These are phyloP conservation scores for Nannochloris sp. DNA, from an alignment of 139 green algal species.

Conservation along the genomic window DNA sequence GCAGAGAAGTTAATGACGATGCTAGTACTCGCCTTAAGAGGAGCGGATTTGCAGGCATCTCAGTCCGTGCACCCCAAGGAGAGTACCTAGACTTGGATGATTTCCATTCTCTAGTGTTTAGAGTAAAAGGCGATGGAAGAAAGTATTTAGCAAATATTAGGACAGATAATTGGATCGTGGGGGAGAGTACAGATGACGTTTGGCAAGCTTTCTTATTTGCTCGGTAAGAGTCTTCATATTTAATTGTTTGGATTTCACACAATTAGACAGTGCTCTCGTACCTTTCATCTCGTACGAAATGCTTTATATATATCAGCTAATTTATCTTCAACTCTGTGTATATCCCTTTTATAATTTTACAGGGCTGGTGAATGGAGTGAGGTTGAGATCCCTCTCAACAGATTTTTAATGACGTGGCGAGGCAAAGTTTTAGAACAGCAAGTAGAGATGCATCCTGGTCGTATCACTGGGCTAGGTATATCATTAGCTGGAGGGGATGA, in stretches of 20 bases:
- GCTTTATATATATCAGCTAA: too few species aligned
- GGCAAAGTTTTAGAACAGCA: constrained; percentile 38
- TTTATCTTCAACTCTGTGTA: too few species aligned
- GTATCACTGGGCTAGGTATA: constrained; percentile 40
- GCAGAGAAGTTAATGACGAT: constrained; percentile 10
- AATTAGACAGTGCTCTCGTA: too few species aligned
- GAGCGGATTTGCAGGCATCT: constrained; percentile 43
- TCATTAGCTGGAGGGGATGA: constrained; percentile 29
- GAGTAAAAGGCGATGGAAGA: constrained; percentile 40
- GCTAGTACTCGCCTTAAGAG: constrained; percentile 21
- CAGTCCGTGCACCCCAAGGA: not conserved
- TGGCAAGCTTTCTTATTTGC: constrained; percentile 56
- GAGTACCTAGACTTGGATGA: constrained; percentile 32
- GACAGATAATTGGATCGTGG: constrained; percentile 51
- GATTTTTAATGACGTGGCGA: constrained; percentile 46
- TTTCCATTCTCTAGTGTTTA: constrained; percentile 36
- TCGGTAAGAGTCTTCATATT: too few species aligned
- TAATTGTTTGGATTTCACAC: too few species aligned
- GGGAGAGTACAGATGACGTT: constrained; percentile 34
- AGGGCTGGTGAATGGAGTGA: constrained; percentile 40
- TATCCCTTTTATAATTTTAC: constrained; percentile 1
- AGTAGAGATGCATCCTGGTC: constrained; percentile 32
- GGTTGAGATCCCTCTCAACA: constrained; percentile 36
- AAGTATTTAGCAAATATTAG: constrained; percentile 51
- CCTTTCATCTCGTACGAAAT: too few species aligned